Percentiles rank a stretch among this genome's conserved stretches.
Conservation (phyloP, 371 early-diverging fungal genomes). For the Homolaphlyctis polyrhiza region DNA sequence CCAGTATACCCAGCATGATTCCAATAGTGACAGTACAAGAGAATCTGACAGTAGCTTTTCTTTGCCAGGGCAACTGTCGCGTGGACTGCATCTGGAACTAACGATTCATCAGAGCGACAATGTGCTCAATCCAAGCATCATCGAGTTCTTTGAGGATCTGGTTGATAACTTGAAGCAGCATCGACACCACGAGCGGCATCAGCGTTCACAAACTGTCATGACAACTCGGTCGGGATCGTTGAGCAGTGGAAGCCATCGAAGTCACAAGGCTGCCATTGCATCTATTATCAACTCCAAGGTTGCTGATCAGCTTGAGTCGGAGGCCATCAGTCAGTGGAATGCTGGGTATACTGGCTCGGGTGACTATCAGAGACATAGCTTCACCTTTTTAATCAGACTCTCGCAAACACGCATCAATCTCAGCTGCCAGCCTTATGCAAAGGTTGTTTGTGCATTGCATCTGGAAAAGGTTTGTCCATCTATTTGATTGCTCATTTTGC, state of each 20-base stretch:
- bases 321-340: background rate
- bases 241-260: background rate
- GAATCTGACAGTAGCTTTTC: too few relatives aligned
- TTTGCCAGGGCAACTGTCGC: background rate
- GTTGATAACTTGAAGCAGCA: conserved; percentile 50
- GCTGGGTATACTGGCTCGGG: conserved; percentile 2
- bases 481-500: too few relatives aligned
- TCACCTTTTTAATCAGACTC: conserved; percentile 48
- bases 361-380: conserved; percentile 11
- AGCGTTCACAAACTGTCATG: too few relatives aligned
- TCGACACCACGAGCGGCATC: background rate
- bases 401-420: conserved; percentile 66
- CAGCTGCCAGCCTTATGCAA: conserved; percentile 72
- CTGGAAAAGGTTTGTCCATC: conserved; percentile 44
- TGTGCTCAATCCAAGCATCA: conserved; percentile 67
- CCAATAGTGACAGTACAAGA: too few relatives aligned
- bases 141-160: conserved; percentile 67
- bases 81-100: conserved; percentile 53
- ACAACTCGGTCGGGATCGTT: background rate
- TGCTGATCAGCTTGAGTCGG: background rate
- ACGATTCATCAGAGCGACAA: conserved; percentile 72
- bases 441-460: conserved; percentile 65
- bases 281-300: background rate
- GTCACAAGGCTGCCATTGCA: background rate
- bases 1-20: too few relatives aligned